These are phyloP conservation scores for Pichia sporocuriosa DNA, from an alignment of 805 yeast genomes.

Conservation along the genomic window DNA sequence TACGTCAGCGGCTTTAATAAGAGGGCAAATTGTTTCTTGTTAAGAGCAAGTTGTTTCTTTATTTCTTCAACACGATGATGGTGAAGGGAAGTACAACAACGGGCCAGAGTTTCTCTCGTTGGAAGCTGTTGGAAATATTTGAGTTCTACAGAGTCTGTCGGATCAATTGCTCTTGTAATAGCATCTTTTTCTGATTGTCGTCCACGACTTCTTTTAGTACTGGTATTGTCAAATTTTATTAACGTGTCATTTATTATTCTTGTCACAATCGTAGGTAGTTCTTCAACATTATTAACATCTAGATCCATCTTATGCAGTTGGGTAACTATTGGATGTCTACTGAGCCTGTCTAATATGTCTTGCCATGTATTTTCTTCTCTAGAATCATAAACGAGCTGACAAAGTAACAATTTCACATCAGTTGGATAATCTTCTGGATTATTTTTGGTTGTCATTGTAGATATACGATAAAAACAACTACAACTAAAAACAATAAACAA, in stretches of 20 bases:
- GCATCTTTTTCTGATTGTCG: not conserved
- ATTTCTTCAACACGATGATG: not conserved
- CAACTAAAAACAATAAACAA: no score
- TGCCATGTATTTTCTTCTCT: conserved; percentile 13
- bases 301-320: not conserved
- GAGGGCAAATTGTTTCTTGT: conserved; percentile 3
- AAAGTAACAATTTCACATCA: conserved; percentile 25
- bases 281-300: not conserved
- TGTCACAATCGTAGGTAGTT: not conserved
- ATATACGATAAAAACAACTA: no score
- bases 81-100: not conserved
- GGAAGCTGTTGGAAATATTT: not conserved
- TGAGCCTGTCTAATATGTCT: conserved; percentile 15
- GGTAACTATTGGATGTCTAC: conserved; percentile 23
- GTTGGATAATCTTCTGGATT: conserved; percentile 18
- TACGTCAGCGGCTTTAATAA: not conserved
- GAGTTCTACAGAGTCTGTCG: not conserved
- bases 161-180: not conserved
- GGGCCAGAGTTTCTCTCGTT: not conserved
- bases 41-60: conserved; percentile 4
- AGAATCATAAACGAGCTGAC: conserved; percentile 23
- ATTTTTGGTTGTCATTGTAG: not conserved
- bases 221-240: not conserved
- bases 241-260: conserved; percentile 1
- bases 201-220: not conserved